phyloP scores from a whole-genome alignment of 768 basidiomycete genomes.

The Suillus alpinus region DNA sequence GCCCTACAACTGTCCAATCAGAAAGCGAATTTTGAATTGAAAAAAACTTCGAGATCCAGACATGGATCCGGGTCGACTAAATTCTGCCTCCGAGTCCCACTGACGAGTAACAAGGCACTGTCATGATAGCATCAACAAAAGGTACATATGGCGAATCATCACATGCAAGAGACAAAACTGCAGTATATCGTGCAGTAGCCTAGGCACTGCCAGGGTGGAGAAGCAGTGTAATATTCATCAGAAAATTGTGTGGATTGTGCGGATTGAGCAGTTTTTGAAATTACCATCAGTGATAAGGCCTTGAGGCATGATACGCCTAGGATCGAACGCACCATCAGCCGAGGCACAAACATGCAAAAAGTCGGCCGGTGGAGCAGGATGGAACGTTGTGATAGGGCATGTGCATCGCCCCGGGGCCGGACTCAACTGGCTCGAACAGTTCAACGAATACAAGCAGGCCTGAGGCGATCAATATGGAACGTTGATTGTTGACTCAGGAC shows the following conservation, averaged over 20 bases:
- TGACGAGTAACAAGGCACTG: not conserved
- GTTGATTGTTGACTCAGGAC: not conserved
- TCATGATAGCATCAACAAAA: not conserved
- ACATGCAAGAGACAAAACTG: not conserved
- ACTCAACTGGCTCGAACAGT: not conserved
- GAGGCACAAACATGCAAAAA: not conserved
- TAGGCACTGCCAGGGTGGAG: not conserved
- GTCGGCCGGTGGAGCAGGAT: not conserved
- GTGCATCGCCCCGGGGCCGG: not conserved
- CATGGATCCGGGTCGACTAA: not conserved
- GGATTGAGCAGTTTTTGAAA: not conserved
- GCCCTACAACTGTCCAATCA: not conserved
- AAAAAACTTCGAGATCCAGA: not conserved
- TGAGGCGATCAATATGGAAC: not conserved
- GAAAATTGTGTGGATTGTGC: not conserved
- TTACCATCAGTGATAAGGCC: not conserved
- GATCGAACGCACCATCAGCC: not conserved
- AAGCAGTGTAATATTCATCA: not conserved
- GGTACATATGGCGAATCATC: not conserved
- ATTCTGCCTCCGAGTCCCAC: not conserved
- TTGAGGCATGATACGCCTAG: not conserved
- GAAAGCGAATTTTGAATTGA: not conserved
- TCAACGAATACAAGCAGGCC: not conserved
- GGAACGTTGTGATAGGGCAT: not conserved
- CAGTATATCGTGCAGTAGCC: not conserved